Conservation (phyloP, 192 early-diverging fungal genomes). For the Entomortierella beljakovae region DNA sequence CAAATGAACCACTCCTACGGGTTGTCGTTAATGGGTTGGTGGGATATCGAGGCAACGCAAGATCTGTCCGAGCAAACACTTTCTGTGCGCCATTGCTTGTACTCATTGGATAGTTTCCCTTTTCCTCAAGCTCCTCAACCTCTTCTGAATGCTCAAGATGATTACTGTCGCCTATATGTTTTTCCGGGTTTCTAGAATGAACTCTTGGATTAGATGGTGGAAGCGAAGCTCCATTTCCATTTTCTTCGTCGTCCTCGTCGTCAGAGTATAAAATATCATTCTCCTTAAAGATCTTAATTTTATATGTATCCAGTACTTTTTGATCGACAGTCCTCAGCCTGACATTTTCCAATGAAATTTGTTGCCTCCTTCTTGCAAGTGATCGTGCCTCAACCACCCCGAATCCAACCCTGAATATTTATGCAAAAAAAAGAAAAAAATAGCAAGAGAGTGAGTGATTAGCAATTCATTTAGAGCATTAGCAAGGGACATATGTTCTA, state of each 20-base stretch:
- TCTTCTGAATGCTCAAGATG: background rate
- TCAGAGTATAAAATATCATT: constrained; percentile 35
- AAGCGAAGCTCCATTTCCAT: background rate
- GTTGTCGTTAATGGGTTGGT: background rate
- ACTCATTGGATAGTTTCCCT: background rate
- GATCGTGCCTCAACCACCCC: constrained; percentile 47
- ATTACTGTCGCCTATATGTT: background rate
- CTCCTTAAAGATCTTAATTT: constrained; percentile 33
- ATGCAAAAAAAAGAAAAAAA: background rate
- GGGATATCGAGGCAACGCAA: constrained; percentile 1
- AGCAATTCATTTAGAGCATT: background rate
- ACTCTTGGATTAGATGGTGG: background rate
- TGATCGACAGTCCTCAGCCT: constrained; percentile 41
- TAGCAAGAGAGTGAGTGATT: background rate
- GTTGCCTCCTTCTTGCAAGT: constrained; percentile 17
- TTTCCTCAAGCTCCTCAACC: background rate
- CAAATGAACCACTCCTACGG: constrained; percentile 41
- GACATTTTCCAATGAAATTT: constrained; percentile 34
- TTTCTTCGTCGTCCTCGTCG: constrained; percentile 21
- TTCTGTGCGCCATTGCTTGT: background rate
- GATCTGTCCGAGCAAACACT: constrained; percentile 17
- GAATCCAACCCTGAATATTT: constrained; percentile 31
- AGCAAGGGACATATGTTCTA: background rate
- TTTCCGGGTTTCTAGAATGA: background rate
- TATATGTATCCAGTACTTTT: constrained; percentile 32